Conservation (phyloP, 192 early-diverging fungal species). For the Umbelopsis sp. region DNA sequence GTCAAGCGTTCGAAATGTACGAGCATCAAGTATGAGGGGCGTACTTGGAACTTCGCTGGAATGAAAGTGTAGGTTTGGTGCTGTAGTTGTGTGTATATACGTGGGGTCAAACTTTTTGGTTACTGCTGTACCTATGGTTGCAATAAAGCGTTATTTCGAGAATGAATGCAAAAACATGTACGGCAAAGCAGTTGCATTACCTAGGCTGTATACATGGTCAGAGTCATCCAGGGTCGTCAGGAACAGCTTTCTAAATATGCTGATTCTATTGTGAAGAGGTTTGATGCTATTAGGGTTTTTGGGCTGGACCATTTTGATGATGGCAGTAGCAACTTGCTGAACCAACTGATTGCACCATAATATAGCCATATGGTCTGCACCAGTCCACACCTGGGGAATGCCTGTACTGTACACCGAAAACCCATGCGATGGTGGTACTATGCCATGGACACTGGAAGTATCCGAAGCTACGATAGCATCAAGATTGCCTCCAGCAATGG, state of each 20-base stretch:
- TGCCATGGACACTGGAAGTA: slow-evolving; percentile 62
- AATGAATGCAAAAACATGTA: not conserved
- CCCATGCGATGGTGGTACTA: slow-evolving; percentile 68
- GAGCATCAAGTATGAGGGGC: too few species aligned
- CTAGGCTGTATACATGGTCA: not conserved
- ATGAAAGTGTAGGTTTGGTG: too few species aligned
- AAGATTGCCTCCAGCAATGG: slow-evolving; percentile 87
- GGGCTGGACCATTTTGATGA: not conserved
- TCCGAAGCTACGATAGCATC: slow-evolving; percentile 87
- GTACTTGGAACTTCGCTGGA: too few species aligned
- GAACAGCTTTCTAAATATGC: not conserved
- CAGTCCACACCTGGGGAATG: slow-evolving; percentile 87
- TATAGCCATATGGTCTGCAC: slow-evolving; percentile 83
- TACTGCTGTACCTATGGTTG: not conserved
- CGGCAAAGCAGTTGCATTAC: not conserved
- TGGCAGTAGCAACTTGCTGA: slow-evolving; percentile 16
- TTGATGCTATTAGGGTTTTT: not conserved
- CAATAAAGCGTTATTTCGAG: not conserved
- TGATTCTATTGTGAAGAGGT: not conserved
- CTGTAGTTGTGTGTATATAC: too few species aligned
- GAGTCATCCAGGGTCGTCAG: not conserved
- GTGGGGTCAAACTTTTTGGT: too few species aligned
- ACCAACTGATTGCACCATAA: slow-evolving; percentile 94
- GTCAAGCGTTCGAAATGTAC: too few species aligned
- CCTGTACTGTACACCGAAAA: slow-evolving; percentile 79